Conservation (phyloP, 2,329 filamentous ascomycete species). For the Dactylellina drechsleri region DNA sequence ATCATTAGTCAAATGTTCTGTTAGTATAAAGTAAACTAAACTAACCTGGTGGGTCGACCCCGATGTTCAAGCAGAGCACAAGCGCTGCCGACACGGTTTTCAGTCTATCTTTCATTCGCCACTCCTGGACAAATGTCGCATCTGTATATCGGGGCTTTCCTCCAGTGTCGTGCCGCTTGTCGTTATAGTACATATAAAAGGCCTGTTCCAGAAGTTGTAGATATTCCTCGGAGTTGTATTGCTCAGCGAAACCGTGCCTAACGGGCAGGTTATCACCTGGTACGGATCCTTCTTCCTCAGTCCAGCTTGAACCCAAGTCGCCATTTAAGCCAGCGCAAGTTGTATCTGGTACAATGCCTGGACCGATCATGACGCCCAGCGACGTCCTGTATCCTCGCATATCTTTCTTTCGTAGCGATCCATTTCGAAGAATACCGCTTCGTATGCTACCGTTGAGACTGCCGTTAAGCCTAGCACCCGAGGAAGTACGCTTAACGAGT, state of each 20-base stretch:
- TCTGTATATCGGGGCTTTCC: conserved; percentile 74
- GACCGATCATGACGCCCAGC: conserved; percentile 26
- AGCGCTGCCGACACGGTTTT: conserved; percentile 97
- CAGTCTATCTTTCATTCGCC: conserved; percentile 94
- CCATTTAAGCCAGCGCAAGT: conserved; percentile 15
- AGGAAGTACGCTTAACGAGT: conserved; percentile 33
- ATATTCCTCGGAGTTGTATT: conserved; percentile 90
- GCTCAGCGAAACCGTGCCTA: conserved; percentile 88
- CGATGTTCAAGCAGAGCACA: conserved; percentile 94
- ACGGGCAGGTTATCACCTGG: conserved; percentile 58
- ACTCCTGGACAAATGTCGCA: conserved; percentile 78
- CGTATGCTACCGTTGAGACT: conserved; percentile 32
- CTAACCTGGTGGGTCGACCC: conserved; percentile 95
- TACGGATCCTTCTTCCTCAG: conserved; percentile 67
- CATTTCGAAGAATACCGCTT: conserved; percentile 40
- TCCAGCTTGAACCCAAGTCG: conserved; percentile 29
- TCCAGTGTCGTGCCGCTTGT: conserved; percentile 95
- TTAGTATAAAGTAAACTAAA: conserved; percentile 19
- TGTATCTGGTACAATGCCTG: conserved; percentile 30
- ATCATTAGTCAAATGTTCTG: conserved; percentile 31
- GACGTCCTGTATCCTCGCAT: conserved; percentile 24
- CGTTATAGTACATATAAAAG: conserved; percentile 99
- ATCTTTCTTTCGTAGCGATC: conserved; percentile 30
- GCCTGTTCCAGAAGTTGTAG: conserved; percentile 86
- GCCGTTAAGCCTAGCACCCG: conserved; percentile 22